A percentile compares a stretch with the other conserved stretches of the same genome.
These are phyloP conservation scores for Endothia cerciana DNA, from an alignment of 2,329 filamentous ascomycete species.

Conservation along the genomic window DNA sequence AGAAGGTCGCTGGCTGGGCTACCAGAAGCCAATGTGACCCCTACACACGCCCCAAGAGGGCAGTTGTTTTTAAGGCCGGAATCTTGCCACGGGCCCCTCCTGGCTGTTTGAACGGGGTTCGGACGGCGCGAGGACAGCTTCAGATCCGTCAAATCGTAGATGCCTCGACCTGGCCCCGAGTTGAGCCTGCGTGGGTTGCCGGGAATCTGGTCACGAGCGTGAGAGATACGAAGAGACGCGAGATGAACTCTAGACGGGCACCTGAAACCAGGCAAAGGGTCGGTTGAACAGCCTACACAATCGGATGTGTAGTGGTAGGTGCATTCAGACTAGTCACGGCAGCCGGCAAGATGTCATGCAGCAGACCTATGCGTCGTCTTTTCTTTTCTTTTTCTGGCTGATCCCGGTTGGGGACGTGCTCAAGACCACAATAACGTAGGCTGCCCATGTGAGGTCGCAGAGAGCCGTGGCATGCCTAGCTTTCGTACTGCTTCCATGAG, in stretches of 20 bases:
- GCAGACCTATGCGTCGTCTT: slow-evolving; percentile 19
- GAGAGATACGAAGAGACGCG: slow-evolving; percentile 17
- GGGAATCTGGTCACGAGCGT: slow-evolving; percentile 20
- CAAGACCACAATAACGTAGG: slow-evolving; percentile 17
- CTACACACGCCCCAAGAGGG: background rate
- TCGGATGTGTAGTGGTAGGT: slow-evolving; percentile 17
- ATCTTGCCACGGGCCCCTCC: slow-evolving; percentile 1
- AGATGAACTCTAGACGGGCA: slow-evolving; percentile 25
- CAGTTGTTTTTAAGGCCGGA: background rate
- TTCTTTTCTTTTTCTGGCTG: slow-evolving; percentile 23
- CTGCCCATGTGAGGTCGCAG: slow-evolving; percentile 25
- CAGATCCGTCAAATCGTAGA: slow-evolving; percentile 9
- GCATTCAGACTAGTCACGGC: slow-evolving; percentile 19
- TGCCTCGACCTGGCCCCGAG: slow-evolving; percentile 10
- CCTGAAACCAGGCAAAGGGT: slow-evolving; percentile 13
- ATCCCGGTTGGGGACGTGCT: slow-evolving; percentile 19
- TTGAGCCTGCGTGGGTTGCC: slow-evolving; percentile 10
- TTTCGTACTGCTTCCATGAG: slow-evolving; percentile 10
- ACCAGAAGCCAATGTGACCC: slow-evolving; percentile 11
- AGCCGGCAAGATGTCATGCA: slow-evolving; percentile 23
- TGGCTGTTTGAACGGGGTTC: background rate
- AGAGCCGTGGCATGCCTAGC: slow-evolving; percentile 19
- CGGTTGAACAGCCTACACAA: slow-evolving; percentile 17
- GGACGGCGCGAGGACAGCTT: slow-evolving; percentile 13
- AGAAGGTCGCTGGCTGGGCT: slow-evolving; percentile 10